Base-by-base conservation (phyloP, 805 yeast species). In the Schwanniomyces occidentalis region DNA sequence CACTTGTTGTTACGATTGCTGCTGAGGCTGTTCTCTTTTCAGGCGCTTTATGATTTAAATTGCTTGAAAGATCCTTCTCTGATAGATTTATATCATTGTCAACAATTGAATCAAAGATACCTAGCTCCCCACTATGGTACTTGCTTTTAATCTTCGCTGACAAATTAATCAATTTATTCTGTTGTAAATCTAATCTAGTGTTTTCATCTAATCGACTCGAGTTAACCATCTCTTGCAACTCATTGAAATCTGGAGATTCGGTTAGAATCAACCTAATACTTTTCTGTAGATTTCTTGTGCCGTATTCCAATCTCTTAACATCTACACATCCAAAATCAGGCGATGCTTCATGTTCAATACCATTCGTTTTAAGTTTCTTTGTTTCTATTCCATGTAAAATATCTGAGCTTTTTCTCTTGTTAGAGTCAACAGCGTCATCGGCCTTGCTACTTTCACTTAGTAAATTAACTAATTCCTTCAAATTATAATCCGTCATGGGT, bases 81-180 rank as follows among this genome's bases (percentile, higher is more conserved):
- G 43, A 27, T 2, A 51, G 27, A 1, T 46, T 35, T 6, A 61
- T 57, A 24, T 67, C 68, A 42, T 69, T 76, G 7, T 64, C 58
- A 6, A 69, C 42, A 3, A 85, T 71, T 28, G 79, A 71, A 37
- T 82, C 80, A 28, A 86, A 71, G 3, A 84, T 41, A 4, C 65
- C 55, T n/a, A 81, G 54, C 26, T 73, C 58, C 0, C 76, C 75
- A 4, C 66, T 41, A 17, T 69, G 58, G 43, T 82, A 66, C 25
- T 78, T 56, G 1, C 80, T 58, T 51, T 80, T 80, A 40, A 87
- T 55, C 40, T 69, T 68, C 0, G 85, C 65, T 1, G 87, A 87
- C 16, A 86, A 54, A 34, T 71, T 71, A 15, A 86, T 49, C 35
- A 82, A 73, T 27, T 74, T 71, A 42, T 68, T 73, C 37, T 80